phyloP scores from a whole-genome alignment of 2,329 filamentous ascomycete genomes.

The Neodidymelliopsis sp. region DNA sequence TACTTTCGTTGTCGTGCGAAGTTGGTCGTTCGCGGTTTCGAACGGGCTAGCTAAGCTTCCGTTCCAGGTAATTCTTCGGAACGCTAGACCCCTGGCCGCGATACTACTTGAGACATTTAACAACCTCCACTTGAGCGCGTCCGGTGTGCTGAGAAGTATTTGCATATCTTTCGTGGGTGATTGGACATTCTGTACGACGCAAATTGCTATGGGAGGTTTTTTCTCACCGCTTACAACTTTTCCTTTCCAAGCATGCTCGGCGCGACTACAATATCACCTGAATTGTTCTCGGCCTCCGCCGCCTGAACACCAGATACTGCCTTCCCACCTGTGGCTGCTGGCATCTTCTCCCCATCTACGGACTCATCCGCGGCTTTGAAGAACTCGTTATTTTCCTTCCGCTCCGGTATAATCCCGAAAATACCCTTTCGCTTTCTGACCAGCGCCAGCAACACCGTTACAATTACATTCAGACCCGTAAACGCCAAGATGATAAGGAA shows the following conservation, averaged over 20 bases:
- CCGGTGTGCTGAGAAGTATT: no score
- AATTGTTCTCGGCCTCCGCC: neutral
- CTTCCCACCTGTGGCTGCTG: neutral
- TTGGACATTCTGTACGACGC: neutral
- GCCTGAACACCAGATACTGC: neutral
- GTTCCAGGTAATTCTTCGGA: slow-evolving; percentile 7
- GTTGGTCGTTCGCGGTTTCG: no score
- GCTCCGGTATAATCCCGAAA: slow-evolving; percentile 29
- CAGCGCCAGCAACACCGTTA: slow-evolving; percentile 25
- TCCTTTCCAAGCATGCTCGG: neutral
- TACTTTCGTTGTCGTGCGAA: no score
- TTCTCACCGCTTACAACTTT: neutral
- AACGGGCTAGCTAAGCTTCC: slow-evolving; percentile 8
- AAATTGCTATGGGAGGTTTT: neutral
- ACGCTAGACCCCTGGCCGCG: slow-evolving; percentile 8
- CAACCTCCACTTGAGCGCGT: no score
- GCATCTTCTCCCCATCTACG: slow-evolving; percentile 2
- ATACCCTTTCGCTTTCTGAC: slow-evolving; percentile 34
- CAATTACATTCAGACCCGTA: slow-evolving; percentile 33
- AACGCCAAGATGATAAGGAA: slow-evolving; percentile 42
- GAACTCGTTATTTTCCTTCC: slow-evolving; percentile 38
- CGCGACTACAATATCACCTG: neutral
- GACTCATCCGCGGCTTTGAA: slow-evolving; percentile 17
- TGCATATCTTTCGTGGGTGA: no score
- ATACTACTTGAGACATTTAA: slow-evolving; percentile 9